Base-by-base conservation (phyloP, 768 basidiomycete genomes). In the Dentipellis sp. region DNA sequence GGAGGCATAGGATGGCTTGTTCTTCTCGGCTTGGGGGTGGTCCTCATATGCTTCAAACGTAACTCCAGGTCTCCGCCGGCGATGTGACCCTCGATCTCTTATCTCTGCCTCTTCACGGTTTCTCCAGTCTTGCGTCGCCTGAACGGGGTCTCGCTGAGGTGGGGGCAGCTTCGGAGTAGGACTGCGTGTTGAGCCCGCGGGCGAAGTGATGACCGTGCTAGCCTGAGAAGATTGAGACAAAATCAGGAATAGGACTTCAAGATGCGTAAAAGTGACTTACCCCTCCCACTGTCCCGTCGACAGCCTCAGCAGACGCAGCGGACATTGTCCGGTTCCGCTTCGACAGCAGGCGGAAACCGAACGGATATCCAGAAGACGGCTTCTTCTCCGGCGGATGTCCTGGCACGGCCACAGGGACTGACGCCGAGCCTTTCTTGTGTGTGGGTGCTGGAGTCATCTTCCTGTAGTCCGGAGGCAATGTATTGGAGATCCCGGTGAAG, bases 191-290 rank as follows among this genome's bases (percentile, higher is more conserved):
- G 89, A 91, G 16, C 80, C 79, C 11, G 82, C 85, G 4, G 89
- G 89, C 3, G 86, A 87, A 14, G 85, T 87, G 23, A 90, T 67
- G 46, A 86, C 79, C 23, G 89, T 88, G 62, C 82, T 90, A 14
- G 82, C 69, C 84, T 86, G 38, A 49, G 45, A 14, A 4, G 62
- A 57, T 65, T 52, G 51, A 39, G 50, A 2, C 40, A 54, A 29
- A 6, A 29, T 29, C 29, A 49, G 50, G 55, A 23, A 58, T 40
- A 34, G 40, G n/a, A 47, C 39, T 40, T 34, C 55, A 54, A 23
- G 10, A 55, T n/a, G 56, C 35, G 7, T 37, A 6, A 55, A 52
- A n/a, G 4, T 34, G 12, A 64, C 86, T 69, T 68, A 91, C 89
- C 50, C 85, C 84, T 54, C 59, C 61, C 17, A 57, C 56, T 7